phyloP scores from a whole-genome alignment of 371 early-diverging fungal species.

The Syncephalastrum monosporum region DNA sequence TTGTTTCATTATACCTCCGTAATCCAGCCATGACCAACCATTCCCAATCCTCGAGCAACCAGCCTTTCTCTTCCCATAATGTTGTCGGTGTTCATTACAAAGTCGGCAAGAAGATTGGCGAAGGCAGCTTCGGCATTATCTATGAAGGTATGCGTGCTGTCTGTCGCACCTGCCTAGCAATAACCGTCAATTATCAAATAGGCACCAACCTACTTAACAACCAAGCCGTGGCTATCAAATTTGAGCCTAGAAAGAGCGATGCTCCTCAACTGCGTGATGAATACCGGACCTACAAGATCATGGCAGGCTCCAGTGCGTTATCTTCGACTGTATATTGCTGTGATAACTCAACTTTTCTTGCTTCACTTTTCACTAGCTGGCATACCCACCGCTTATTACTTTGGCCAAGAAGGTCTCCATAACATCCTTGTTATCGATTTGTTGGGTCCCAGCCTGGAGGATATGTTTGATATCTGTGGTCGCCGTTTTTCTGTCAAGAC shows the following conservation, averaged over 20 bases:
- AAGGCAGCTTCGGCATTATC: conserved; percentile 93
- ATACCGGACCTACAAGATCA: conserved; percentile 86
- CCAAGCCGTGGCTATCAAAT: conserved; percentile 88
- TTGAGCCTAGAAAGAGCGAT: conserved; percentile 90
- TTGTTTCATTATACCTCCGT: too few species aligned
- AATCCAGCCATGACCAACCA: too few species aligned
- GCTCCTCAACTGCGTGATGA: conserved; percentile 94
- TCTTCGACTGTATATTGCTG: too few species aligned
- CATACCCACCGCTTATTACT: conserved; percentile 85
- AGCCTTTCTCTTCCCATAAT: conserved; percentile 20
- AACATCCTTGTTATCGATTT: conserved; percentile 93
- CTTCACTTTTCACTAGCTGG: conserved; percentile 47
- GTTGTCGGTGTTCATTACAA: conserved; percentile 89
- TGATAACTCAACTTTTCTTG: background rate
- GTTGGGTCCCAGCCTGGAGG: conserved; percentile 91
- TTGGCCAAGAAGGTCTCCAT: conserved; percentile 91
- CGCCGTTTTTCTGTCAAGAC: conserved; percentile 90
- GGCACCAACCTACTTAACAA: conserved; percentile 77
- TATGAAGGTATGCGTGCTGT: conserved; percentile 77
- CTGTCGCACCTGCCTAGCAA: too few species aligned
- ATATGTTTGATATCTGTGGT: conserved; percentile 91
- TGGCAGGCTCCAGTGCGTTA: conserved; percentile 68
- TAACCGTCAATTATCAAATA: conserved; percentile 14
- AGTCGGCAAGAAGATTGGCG: conserved; percentile 92
- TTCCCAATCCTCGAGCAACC: too few species aligned